Conservation (phyloP, 2,329 filamentous ascomycete genomes). For the Neospermospora avenae region DNA sequence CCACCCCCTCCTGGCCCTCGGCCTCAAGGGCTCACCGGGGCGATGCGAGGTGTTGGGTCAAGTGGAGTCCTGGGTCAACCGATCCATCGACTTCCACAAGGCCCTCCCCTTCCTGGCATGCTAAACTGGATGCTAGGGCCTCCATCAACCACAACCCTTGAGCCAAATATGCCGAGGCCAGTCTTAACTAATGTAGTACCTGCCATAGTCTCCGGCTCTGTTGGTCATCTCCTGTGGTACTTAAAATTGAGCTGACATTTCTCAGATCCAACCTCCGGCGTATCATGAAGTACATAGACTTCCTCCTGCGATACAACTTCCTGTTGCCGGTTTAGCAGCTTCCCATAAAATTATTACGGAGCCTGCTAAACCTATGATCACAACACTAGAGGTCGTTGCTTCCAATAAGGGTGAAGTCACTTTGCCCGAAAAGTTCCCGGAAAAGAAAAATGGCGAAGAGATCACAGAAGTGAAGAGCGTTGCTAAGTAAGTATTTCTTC, state of each 20-base stretch:
- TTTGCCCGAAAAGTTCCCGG: conserved; percentile 5
- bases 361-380: not conserved
- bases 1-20: conserved; percentile 4
- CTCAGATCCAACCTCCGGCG: conserved; percentile 9
- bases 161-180: not conserved
- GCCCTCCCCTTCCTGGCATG: not conserved
- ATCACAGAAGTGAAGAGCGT: conserved; percentile 2
- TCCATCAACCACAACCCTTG: not conserved
- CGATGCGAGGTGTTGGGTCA: no score
- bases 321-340: not conserved
- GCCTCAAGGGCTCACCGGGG: no score
- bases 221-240: not conserved
- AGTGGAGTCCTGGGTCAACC: no score
- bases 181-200: not conserved
- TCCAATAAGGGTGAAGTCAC: not conserved
- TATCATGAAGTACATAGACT: conserved; percentile 9
- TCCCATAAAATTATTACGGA: no score
- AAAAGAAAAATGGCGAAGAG: not conserved
- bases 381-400: not conserved
- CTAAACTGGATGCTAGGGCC: not conserved
- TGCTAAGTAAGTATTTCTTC: conserved; percentile 3
- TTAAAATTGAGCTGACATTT: not conserved
- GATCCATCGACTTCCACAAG: not conserved
- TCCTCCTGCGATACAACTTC: not conserved
- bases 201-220: not conserved